Evolutionary conservation across 176 grass and related monocot species (phyloP).

Genomic region (Carex kokanica): DNA sequence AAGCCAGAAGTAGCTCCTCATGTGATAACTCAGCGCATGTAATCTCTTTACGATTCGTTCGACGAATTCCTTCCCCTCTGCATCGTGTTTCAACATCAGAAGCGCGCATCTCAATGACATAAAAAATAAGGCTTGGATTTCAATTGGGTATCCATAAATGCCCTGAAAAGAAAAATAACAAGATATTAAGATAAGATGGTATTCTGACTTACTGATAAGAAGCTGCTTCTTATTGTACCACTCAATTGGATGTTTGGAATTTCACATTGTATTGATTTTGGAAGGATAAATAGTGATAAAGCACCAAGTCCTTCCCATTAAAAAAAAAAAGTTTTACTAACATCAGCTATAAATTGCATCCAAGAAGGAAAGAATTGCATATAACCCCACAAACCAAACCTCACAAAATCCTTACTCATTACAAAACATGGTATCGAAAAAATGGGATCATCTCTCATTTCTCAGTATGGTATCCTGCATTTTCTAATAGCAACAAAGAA

Average conservation of each 20-base stretch:
- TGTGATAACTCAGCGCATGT: slow-evolving; percentile 47
- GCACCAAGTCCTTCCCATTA: background rate
- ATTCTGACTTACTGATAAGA: background rate
- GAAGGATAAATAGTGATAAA: background rate
- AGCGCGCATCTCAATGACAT: slow-evolving; percentile 39
- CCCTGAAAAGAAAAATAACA: slow-evolving; percentile 29
- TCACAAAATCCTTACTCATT: background rate
- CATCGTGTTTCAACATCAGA: slow-evolving; percentile 39
- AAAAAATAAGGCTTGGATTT: slow-evolving; percentile 53
- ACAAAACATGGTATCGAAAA: background rate
- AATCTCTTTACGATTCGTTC: slow-evolving; percentile 36
- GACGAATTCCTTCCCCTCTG: slow-evolving; percentile 42
- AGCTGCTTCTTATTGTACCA: background rate
- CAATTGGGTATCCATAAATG: slow-evolving; percentile 47
- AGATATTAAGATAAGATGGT: slow-evolving; percentile 6
- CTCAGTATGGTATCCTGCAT: background rate
- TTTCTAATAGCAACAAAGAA: background rate
- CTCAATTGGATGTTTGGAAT: background rate
- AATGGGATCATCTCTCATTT: background rate
- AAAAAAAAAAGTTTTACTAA: background rate
- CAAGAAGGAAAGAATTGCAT: background rate
- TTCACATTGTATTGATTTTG: background rate
- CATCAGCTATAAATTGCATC: background rate
- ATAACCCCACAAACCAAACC: background rate
- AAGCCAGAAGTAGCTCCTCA: slow-evolving; percentile 51